Evolutionary conservation across 148 eudicot genomes (phyloP).

Genomic region (Nyssa sinensis): DNA sequence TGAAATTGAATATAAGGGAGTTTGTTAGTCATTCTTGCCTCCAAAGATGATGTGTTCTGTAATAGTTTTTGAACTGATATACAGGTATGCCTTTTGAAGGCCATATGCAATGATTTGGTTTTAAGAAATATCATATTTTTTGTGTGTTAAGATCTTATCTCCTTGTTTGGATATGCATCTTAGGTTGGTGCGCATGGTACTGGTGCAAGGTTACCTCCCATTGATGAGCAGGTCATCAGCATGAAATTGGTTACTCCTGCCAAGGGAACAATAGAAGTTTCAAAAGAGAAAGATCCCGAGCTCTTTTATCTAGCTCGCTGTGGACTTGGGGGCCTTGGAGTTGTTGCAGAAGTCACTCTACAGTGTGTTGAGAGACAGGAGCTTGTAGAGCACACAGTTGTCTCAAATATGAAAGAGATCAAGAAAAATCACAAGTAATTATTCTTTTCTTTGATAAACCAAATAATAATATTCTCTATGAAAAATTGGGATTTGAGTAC

Average conservation of each 20-base stretch:
- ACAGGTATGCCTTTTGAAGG: neutral
- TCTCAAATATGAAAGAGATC: slow-evolving; percentile 71
- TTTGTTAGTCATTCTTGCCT: neutral
- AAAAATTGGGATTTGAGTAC: neutral
- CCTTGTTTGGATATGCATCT: slow-evolving; percentile 19
- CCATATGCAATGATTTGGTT: neutral
- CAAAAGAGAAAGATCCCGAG: slow-evolving; percentile 89
- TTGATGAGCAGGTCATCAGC: slow-evolving; percentile 94
- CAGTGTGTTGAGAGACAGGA: slow-evolving; percentile 96
- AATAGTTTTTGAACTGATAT: too few relatives aligned
- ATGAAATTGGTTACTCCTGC: slow-evolving; percentile 94
- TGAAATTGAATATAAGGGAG: too few relatives aligned
- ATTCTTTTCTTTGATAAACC: neutral
- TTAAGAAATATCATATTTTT: neutral
- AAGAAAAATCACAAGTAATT: slow-evolving; percentile 97
- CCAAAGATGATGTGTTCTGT: neutral
- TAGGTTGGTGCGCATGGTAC: slow-evolving; percentile 99
- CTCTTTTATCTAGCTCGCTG: slow-evolving; percentile 95
- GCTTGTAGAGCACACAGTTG: slow-evolving; percentile 93
- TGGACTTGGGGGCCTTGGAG: slow-evolving; percentile 97
- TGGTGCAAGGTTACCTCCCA: slow-evolving; percentile 93
- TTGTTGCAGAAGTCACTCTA: slow-evolving; percentile 95
- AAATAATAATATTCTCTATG: neutral
- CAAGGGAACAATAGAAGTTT: slow-evolving; percentile 87
- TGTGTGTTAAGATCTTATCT: slow-evolving; percentile 8